Conservation (phyloP, 2,329 filamentous ascomycete species). For the Alternaria gaisen region DNA sequence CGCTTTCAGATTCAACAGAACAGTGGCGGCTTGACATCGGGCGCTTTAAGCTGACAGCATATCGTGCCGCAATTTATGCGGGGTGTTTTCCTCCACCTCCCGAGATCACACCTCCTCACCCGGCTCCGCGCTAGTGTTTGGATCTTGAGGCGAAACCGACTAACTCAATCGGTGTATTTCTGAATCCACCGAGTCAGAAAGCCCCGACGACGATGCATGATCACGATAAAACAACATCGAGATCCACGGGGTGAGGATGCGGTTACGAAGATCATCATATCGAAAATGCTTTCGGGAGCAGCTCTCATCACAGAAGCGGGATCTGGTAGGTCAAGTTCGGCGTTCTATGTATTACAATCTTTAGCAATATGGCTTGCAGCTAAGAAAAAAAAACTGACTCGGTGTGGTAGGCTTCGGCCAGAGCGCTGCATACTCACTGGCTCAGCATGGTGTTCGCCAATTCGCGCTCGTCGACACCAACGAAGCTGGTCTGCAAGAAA, state of each 20-base stretch:
- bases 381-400: constrained; percentile 9
- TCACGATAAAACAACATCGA: constrained; percentile 16
- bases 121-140: background rate
- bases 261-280: constrained; percentile 6
- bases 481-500: constrained; percentile 17
- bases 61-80: background rate
- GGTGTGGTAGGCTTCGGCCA: constrained; percentile 16
- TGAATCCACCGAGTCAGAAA: constrained; percentile 14
- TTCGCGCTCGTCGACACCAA: constrained; percentile 21
- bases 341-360: background rate
- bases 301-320: constrained; percentile 18
- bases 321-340: constrained; percentile 12
- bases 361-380: background rate
- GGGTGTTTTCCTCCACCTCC: background rate
- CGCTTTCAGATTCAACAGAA: background rate
- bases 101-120: background rate
- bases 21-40: background rate
- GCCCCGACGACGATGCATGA: constrained; percentile 8
- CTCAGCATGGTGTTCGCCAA: constrained; percentile 13
- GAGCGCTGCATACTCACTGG: constrained; percentile 16
- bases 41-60: background rate
- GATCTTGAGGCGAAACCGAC: background rate
- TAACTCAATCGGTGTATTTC: constrained; percentile 12
- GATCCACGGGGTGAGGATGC: constrained; percentile 9
- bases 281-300: constrained; percentile 17